phyloP scores from a whole-genome alignment of 257 asterid genomes.

The Solanum corneliomulleri region DNA sequence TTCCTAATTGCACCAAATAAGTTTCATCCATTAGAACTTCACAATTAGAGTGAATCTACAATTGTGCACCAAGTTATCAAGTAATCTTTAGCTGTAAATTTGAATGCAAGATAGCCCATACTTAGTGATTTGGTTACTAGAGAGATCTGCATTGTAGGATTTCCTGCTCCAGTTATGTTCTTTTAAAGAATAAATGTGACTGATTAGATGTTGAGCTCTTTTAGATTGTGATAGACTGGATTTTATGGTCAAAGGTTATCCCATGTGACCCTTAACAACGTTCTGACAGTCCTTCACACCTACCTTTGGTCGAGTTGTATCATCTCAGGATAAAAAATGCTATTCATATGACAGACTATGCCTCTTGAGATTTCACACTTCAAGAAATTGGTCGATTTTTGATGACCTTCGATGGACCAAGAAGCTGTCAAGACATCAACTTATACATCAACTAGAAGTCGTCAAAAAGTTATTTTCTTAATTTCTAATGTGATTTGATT shows the following conservation, averaged over 20 bases:
- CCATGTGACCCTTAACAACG: neutral
- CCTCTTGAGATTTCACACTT: neutral
- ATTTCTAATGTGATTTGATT: neutral
- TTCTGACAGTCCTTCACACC: neutral
- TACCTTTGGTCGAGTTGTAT: neutral
- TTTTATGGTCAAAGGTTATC: neutral
- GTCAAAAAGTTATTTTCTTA: neutral
- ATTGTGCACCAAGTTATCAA: neutral
- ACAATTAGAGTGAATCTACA: neutral
- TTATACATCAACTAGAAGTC: neutral
- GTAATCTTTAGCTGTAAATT: neutral
- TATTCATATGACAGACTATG: neutral
- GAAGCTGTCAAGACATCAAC: neutral
- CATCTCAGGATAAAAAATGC: neutral
- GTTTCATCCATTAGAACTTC: neutral
- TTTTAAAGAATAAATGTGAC: neutral
- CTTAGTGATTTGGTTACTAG: neutral
- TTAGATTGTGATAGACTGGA: neutral
- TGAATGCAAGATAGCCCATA: neutral
- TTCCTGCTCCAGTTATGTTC: neutral
- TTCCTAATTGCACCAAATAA: neutral
- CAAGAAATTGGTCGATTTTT: neutral
- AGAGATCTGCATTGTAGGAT: neutral
- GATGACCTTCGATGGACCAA: neutral
- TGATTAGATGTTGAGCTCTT: neutral